Base-by-base conservation (phyloP, 306 rosid genomes). In the Citrullus amarus region DNA sequence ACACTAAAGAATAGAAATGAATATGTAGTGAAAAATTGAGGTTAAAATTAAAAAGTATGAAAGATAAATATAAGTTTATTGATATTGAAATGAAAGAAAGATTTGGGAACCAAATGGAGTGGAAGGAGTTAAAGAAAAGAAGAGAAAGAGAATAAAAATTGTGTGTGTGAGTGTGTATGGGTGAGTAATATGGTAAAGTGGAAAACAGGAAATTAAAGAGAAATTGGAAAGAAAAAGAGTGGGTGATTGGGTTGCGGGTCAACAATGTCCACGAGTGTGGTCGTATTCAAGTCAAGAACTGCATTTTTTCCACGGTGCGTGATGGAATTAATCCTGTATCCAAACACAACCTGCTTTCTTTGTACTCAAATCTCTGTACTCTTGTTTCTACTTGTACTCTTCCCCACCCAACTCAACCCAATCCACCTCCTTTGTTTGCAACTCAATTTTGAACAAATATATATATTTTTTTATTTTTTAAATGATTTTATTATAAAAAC, bases 221-320 rank as follows among this genome's bases (percentile, higher is more conserved):
- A 4, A 51, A 4, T 16, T 53, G 20, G 20, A 8, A 53, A 53
- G 56, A 53, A 53, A 18, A 53, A 16, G 20, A 53, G 20, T 53
- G 8, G 57, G 62, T 32, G 78, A 34, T 73, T 73, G 78, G 78
- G 78, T 46, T 54, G 13, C 46, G 57, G 61, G 78, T 73, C 48
- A 46, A 73, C 9, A 28, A 13, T 72, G 20, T 50, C 28, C 16
- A 12, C 10, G 5, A 50, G 9, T 16, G 59, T 50, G 14, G 18
- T 28, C 39, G 18, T 30, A 22, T 72, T 72, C 43, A 12, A 34
- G 59, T 72, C 77, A 50, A 72, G 59, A 72, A 28, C 25, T 71
- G 46, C 16, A 73, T 51, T 51, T 0, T 71, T 53, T 48, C 62
- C 39, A 15, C 3, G 60, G 12, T 9, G 22, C 5, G 59, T 15